Evolutionary conservation across 345 rosid genomes (phyloP).

Genomic region (Eutrema japonicum): DNA sequence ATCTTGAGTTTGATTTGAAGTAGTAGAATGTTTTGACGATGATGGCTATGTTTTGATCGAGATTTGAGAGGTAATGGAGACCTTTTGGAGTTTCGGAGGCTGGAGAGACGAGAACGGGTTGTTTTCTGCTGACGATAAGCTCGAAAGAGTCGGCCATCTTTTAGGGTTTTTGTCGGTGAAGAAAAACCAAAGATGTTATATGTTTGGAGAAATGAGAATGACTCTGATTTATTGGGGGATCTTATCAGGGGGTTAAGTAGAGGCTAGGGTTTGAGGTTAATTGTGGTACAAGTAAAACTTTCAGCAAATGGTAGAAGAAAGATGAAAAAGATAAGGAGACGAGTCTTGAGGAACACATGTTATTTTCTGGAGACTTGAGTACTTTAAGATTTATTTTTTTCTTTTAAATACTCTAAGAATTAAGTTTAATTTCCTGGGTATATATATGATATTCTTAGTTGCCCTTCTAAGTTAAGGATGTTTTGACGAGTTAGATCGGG

Average conservation of each 20-base stretch:
- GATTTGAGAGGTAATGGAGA: slow-evolving; percentile 73
- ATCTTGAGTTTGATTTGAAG: slow-evolving; percentile 64
- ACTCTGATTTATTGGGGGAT: background rate
- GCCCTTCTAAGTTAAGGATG: background rate
- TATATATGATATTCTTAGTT: background rate
- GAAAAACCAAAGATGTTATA: slow-evolving; percentile 18
- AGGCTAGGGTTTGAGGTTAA: slow-evolving; percentile 36
- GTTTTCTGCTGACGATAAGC: slow-evolving; percentile 52
- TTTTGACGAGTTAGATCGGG: background rate
- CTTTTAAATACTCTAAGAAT: background rate
- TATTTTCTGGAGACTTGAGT: background rate
- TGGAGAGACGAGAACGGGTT: slow-evolving; percentile 65
- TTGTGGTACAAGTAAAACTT: slow-evolving; percentile 42
- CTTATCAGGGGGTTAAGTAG: slow-evolving; percentile 32
- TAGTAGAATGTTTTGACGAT: slow-evolving; percentile 77
- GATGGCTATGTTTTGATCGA: slow-evolving; percentile 89
- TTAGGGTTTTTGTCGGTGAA: background rate
- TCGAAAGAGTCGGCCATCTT: slow-evolving; percentile 56
- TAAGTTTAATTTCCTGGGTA: background rate
- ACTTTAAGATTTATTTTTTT: background rate
- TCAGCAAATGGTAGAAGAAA: slow-evolving; percentile 25
- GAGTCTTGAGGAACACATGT: slow-evolving; percentile 19
- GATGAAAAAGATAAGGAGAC: background rate
- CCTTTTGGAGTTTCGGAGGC: slow-evolving; percentile 69
- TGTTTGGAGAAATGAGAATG: slow-evolving; percentile 25